phyloP scores from a whole-genome alignment of 495 filamentous ascomycete species.

The Evansstolkia leycettana region DNA sequence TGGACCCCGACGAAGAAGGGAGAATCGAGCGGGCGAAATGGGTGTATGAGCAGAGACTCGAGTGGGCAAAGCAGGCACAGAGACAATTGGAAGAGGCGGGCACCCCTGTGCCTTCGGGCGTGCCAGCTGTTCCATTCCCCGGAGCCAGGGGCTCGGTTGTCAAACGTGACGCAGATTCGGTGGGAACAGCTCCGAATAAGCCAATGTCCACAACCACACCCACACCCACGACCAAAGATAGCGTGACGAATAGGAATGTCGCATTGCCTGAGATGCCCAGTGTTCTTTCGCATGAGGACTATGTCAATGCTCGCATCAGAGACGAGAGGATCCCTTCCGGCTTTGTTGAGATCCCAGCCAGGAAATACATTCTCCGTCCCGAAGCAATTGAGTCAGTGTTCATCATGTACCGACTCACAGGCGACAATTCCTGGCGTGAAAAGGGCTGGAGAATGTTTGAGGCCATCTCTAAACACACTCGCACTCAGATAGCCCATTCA shows the following conservation, averaged over 20 bases:
- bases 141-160: background rate
- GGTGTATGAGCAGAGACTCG: conserved; percentile 15
- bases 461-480: conserved; percentile 54
- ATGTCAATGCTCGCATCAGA: conserved; percentile 42
- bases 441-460: conserved; percentile 89
- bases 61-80: conserved; percentile 4
- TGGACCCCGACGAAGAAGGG: conserved; percentile 38
- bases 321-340: conserved; percentile 56
- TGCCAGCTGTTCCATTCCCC: background rate
- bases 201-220: background rate
- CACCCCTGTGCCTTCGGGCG: background rate
- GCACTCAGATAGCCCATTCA: conserved; percentile 53
- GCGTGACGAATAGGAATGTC: background rate
- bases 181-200: background rate
- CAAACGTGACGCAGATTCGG: background rate
- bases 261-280: conserved; percentile 13
- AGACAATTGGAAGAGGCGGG: background rate
- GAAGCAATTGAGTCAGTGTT: conserved; percentile 94
- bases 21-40: conserved; percentile 16
- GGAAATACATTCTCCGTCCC: conserved; percentile 72
- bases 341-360: conserved; percentile 43
- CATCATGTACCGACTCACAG: conserved; percentile 90
- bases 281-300: conserved; percentile 52
- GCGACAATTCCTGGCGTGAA: conserved; percentile 65
- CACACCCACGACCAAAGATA: background rate